phyloP scores from a whole-genome alignment of 495 filamentous ascomycete genomes.

The Rhypophila decipiens region DNA sequence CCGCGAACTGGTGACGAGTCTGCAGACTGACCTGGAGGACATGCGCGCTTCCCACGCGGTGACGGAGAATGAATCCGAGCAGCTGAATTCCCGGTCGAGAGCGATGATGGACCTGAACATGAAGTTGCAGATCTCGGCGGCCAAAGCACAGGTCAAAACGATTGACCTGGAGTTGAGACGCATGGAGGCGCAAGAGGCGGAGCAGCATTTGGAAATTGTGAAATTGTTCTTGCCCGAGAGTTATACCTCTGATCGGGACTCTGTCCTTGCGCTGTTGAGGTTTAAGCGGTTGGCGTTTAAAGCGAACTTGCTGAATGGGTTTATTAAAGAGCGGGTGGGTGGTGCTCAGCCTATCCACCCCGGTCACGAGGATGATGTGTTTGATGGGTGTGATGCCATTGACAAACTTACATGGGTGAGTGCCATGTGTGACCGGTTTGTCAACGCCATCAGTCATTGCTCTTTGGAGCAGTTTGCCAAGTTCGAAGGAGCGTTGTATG shows the following conservation, averaged over 20 bases:
- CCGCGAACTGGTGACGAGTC: slow-evolving; percentile 75
- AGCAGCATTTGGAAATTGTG: slow-evolving; percentile 81
- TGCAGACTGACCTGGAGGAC: slow-evolving; percentile 85
- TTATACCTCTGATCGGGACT: slow-evolving; percentile 71
- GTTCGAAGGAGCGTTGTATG: slow-evolving; percentile 72
- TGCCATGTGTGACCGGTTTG: slow-evolving; percentile 76
- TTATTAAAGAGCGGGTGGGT: slow-evolving; percentile 69
- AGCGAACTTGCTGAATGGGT: slow-evolving; percentile 67
- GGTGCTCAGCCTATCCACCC: slow-evolving; percentile 44
- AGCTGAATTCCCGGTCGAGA: slow-evolving; percentile 74
- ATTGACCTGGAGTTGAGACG: slow-evolving; percentile 85
- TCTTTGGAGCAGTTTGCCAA: slow-evolving; percentile 67
- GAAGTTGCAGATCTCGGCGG: slow-evolving; percentile 81
- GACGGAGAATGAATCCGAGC: slow-evolving; percentile 83
- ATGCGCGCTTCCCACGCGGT: slow-evolving; percentile 87
- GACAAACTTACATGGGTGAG: slow-evolving; percentile 83
- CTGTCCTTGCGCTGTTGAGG: slow-evolving; percentile 74
- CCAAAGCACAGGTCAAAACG: slow-evolving; percentile 86
- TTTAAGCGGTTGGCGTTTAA: slow-evolving; percentile 90
- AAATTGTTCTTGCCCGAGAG: slow-evolving; percentile 84
- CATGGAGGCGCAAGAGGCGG: slow-evolving; percentile 83
- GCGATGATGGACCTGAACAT: slow-evolving; percentile 95
- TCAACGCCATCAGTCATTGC: slow-evolving; percentile 68
- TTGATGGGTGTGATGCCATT: slow-evolving; percentile 69
- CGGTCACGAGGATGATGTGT: slow-evolving; percentile 63